Conservation (phyloP, 169 alveolate genomes). For the Eimeria sp. region DNA sequence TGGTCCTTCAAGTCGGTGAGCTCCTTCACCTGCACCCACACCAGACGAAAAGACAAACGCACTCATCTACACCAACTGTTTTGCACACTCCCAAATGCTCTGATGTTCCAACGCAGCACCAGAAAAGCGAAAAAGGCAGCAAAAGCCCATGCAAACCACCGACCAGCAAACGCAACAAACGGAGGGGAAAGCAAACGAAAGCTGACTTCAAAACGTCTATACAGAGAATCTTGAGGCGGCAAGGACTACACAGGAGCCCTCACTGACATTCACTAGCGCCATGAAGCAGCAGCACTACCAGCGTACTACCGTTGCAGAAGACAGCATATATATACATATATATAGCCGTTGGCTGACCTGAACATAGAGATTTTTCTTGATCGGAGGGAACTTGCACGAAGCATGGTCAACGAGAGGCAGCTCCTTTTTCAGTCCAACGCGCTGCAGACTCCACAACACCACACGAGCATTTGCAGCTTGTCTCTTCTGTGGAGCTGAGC, state of each 20-base stretch:
- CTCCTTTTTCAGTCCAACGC: slow-evolving; percentile 88
- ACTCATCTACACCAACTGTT: not conserved
- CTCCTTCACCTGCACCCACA: slow-evolving; percentile 85
- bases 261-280: not conserved
- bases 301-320: not conserved
- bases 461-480: not conserved
- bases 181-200: not conserved
- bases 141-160: not conserved
- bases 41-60: not conserved
- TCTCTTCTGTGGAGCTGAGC: not conserved
- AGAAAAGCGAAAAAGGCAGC: not conserved
- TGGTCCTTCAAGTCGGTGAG: slow-evolving; percentile 93
- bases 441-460: slow-evolving; percentile 58
- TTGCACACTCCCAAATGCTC: not conserved
- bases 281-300: not conserved
- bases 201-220: not conserved
- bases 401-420: slow-evolving; percentile 93
- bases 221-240: not conserved
- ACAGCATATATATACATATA: no score
- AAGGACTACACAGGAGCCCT: not conserved
- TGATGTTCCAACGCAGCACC: not conserved
- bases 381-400: slow-evolving; percentile 90
- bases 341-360: slow-evolving; percentile 83
- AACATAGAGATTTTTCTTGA: slow-evolving; percentile 93
- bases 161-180: not conserved